Evolutionary conservation across 768 basidiomycete genomes (phyloP).

Genomic region (Rhodotorula sphaerocarpa): DNA sequence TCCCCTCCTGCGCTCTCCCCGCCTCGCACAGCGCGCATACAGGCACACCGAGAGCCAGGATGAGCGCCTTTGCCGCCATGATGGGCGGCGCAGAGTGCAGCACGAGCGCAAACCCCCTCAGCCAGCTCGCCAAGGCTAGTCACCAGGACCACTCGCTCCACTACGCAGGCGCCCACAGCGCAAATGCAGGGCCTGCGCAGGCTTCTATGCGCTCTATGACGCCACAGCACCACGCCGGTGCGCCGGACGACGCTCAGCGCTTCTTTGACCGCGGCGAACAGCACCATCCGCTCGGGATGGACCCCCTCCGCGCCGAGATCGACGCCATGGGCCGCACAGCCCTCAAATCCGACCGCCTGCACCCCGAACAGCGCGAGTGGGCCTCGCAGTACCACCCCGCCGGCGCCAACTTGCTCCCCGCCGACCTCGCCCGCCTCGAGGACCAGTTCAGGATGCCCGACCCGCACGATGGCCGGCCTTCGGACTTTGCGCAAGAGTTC

Average conservation of each 20-base stretch:
- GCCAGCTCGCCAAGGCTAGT: conserved; percentile 80
- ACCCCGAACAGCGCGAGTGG: conserved; percentile 19
- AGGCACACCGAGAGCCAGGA: background rate
- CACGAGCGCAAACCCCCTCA: conserved; percentile 70
- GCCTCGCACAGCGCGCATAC: background rate
- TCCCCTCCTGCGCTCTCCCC: too few species aligned
- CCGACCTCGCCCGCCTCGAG: conserved; percentile 28
- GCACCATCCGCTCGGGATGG: conserved; percentile 7
- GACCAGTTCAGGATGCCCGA: conserved; percentile 29
- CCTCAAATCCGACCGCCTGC: background rate
- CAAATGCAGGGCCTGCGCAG: background rate
- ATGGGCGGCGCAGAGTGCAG: conserved; percentile 73
- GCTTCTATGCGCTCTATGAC: background rate
- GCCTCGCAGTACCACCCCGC: conserved; percentile 26
- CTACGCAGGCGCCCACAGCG: conserved; percentile 52
- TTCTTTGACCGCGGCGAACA: conserved; percentile 34
- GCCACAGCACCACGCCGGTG: background rate
- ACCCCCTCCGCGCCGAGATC: conserved; percentile 18
- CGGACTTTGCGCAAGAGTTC: conserved; percentile 18
- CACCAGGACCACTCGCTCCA: conserved; percentile 82
- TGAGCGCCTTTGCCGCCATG: conserved; percentile 40
- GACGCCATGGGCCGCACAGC: conserved; percentile 10
- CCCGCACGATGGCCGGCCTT: conserved; percentile 9
- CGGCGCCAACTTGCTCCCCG: conserved; percentile 12
- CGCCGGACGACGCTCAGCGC: conserved; percentile 19